Evolutionary conservation across 495 filamentous ascomycete species (phyloP).

Genomic region (Penicillium verhagenii): DNA sequence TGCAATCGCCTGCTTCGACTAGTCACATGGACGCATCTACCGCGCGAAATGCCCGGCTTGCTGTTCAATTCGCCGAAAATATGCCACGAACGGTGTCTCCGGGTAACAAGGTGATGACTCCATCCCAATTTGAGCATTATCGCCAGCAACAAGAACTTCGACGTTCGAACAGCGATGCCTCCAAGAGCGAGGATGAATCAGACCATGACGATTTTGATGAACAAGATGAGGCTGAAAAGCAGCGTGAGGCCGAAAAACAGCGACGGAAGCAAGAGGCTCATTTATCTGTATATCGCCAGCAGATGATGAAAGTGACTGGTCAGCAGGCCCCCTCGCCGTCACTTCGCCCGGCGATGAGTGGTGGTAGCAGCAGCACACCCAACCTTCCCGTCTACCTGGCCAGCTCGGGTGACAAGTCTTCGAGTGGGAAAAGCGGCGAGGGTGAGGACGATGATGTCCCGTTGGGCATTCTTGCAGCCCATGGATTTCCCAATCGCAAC

Average conservation of each 20-base stretch:
- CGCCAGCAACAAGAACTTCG: conserved; percentile 72
- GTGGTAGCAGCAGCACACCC: conserved; percentile 45
- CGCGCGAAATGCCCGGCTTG: conserved; percentile 55
- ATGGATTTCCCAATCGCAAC: conserved; percentile 86
- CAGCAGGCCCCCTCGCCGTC: conserved; percentile 53
- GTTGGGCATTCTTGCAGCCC: conserved; percentile 81
- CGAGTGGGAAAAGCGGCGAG: conserved; percentile 49
- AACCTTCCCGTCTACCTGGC: conserved; percentile 37
- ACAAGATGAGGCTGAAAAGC: conserved; percentile 78
- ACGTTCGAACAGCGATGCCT: conserved; percentile 49
- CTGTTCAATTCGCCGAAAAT: conserved; percentile 45
- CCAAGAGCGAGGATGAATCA: conserved; percentile 47
- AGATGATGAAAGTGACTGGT: conserved; percentile 96
- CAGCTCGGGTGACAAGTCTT: conserved; percentile 36
- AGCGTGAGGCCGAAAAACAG: conserved; percentile 68
- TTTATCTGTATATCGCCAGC: conserved; percentile 84
- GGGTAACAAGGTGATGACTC: conserved; percentile 81
- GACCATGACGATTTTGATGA: conserved; percentile 67
- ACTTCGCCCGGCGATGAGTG: conserved; percentile 40
- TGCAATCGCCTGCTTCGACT: conserved; percentile 27
- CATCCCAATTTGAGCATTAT: conserved; percentile 82
- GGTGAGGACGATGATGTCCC: conserved; percentile 89
- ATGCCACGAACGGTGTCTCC: conserved; percentile 39
- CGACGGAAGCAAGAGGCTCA: conserved; percentile 89
- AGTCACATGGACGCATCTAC: conserved; percentile 52